A percentile compares a stretch with the other conserved stretches of the same genome.
Evolutionary conservation across 176 grass and related monocot species (phyloP).

Genomic region (Olyra latifolia): DNA sequence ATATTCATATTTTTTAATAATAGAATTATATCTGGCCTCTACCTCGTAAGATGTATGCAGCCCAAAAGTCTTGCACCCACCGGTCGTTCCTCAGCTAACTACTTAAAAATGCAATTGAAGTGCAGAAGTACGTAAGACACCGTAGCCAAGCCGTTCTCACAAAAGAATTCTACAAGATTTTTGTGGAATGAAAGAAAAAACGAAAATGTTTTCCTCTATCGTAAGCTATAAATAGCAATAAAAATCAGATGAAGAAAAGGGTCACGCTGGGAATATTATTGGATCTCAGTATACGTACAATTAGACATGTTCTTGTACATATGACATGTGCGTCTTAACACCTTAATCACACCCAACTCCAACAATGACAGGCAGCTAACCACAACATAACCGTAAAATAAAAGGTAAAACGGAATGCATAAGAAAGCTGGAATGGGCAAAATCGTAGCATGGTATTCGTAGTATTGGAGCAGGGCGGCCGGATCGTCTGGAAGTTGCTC

Average conservation of each 20-base stretch:
- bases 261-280: not conserved
- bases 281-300: not conserved
- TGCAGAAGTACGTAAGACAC: not conserved
- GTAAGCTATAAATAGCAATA: not conserved
- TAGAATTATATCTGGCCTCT: too few relatives aligned
- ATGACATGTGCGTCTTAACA: not conserved
- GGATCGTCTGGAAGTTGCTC: too few relatives aligned
- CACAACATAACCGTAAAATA: not conserved
- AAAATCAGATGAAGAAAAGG: not conserved
- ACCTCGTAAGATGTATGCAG: too few relatives aligned
- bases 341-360: not conserved
- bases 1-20: too few relatives aligned
- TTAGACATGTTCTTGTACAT: not conserved
- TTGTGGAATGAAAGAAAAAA: not conserved
- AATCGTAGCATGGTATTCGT: too few relatives aligned
- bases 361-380: not conserved
- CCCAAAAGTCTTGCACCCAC: slow-evolving; percentile 44
- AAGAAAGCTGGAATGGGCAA: too few relatives aligned
- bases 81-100: slow-evolving; percentile 58
- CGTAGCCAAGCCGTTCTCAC: not conserved
- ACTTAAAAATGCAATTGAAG: slow-evolving; percentile 10
- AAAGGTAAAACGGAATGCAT: not conserved
- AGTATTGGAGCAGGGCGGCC: too few relatives aligned
- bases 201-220: not conserved
- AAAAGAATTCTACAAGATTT: not conserved